Percentiles rank a stretch among this genome's conserved stretches.
These are phyloP conservation scores for Notholithocarpus densiflorus DNA, from an alignment of 306 rosid genomes.

Conservation along the genomic window DNA sequence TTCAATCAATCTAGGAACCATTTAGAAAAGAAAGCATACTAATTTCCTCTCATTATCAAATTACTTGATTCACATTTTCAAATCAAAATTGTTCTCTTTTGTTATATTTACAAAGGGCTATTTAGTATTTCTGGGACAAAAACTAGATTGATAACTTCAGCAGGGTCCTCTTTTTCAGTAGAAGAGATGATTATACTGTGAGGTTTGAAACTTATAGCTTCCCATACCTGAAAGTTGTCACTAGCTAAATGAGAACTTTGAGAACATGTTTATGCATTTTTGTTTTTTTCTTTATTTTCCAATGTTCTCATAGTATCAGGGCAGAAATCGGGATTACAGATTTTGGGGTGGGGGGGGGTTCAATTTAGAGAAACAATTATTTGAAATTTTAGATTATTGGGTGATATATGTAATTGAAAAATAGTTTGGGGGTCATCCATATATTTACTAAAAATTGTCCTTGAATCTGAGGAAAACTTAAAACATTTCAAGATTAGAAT, in stretches of 20 bases:
- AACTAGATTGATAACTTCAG: background rate
- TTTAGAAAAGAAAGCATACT: background rate
- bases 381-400: too few species aligned
- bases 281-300: background rate
- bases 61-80: background rate
- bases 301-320: background rate
- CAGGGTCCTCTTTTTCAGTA: background rate
- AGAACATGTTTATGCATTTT: background rate
- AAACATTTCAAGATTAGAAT: too few species aligned
- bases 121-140: background rate
- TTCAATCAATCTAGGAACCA: background rate
- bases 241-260: background rate
- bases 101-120: background rate
- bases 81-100: background rate
- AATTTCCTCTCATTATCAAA: background rate
- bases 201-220: background rate
- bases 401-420: too few species aligned
- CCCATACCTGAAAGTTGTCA: background rate
- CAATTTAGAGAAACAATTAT: too few species aligned
- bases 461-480: too few species aligned
- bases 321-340: too few species aligned
- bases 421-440: too few species aligned
- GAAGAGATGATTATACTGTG: background rate
- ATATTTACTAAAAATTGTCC: too few species aligned
- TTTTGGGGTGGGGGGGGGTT: too few species aligned